phyloP scores from a whole-genome alignment of 2,329 filamentous ascomycete genomes.

The Thyridium curvatum region DNA sequence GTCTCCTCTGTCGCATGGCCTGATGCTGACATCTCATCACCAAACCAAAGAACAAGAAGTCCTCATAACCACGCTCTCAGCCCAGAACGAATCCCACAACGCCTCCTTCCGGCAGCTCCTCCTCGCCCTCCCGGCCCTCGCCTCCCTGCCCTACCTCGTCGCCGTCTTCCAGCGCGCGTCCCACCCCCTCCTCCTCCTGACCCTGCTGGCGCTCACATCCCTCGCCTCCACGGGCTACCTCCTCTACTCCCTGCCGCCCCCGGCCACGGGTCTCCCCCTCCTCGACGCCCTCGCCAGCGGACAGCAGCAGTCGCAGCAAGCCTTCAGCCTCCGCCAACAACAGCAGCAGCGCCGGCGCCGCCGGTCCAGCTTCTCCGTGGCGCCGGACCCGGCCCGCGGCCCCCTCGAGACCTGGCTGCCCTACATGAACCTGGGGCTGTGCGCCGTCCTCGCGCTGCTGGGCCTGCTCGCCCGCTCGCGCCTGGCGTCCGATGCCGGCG shows the following conservation, averaged over 20 bases:
- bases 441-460: slow-evolving; percentile 40
- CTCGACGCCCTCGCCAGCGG: slow-evolving; percentile 33
- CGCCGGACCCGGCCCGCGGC: slow-evolving; percentile 12
- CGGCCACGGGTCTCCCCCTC: slow-evolving; percentile 42
- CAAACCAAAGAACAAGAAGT: slow-evolving; percentile 65
- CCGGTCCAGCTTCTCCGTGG: slow-evolving; percentile 12
- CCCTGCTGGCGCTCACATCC: slow-evolving; percentile 55
- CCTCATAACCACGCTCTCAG: slow-evolving; percentile 49
- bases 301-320: not conserved
- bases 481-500: slow-evolving; percentile 20
- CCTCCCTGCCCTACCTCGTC: slow-evolving; percentile 21
- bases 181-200: slow-evolving; percentile 28
- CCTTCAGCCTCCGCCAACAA: not conserved
- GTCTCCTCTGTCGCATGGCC: slow-evolving; percentile 9
- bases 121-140: slow-evolving; percentile 33
- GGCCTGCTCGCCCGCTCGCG: slow-evolving; percentile 28
- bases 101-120: slow-evolving; percentile 52
- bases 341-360: slow-evolving; percentile 2
- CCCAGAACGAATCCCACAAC: slow-evolving; percentile 52
- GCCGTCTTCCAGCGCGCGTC: slow-evolving; percentile 15
- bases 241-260: slow-evolving; percentile 48
- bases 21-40: slow-evolving; percentile 2
- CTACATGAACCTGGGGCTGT: slow-evolving; percentile 53
- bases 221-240: slow-evolving; percentile 58
- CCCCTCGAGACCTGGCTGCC: slow-evolving; percentile 55